Evolutionary conservation across 148 eudicot genomes (phyloP), one percentile per base, ranked within the genome.

Genomic region (Camellia sinensis): DNA sequence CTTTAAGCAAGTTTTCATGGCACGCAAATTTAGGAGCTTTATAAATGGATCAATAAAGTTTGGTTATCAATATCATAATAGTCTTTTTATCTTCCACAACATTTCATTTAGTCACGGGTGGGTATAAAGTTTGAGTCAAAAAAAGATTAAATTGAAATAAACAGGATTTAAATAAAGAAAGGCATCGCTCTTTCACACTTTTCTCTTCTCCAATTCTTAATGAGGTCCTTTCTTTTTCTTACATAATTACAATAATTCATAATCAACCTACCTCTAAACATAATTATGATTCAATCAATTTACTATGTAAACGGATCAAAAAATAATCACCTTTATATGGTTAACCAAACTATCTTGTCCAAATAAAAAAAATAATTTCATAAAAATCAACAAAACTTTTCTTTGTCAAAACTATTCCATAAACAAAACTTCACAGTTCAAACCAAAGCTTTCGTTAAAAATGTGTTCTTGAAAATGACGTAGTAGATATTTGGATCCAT

Each of bases 121-220:
- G 77, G 65, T 9, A 60, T 15, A 62, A 63, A 57, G 62, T 76
- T 63, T 22, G 18, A 12, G 59, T 63, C 79, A 76, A 76, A 74
- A 63, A 44, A 21, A 19, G 79, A 13, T 29, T 65, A 44, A n/a
- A 41, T 10, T 48, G 45, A 18, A 60, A 75, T 53, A 43, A 75
- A 60, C 17, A 60, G 11, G 43, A 75, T 13, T 44, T 57, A 40
- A 60, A 66, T 67, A 67, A 77, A 67, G 72, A 18, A 64, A 76
- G 17, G 41, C 29, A 48, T 9, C 64, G 46, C 52, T 66, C 43
- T 67, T 67, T n/a, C 37, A 53, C 21, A 46, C 6, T 44, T 77
- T 37, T 46, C 43, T 18, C 44, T 18, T n/a, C 78, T 76, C 54
- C 61, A 50, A 61, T 18, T 69, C 17, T 9, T 65, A 65, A 9